Evolutionary conservation across 2,329 filamentous ascomycete species (phyloP), one percentile per base, ranked within the genome.

Genomic region (Ophiostoma quercus): DNA sequence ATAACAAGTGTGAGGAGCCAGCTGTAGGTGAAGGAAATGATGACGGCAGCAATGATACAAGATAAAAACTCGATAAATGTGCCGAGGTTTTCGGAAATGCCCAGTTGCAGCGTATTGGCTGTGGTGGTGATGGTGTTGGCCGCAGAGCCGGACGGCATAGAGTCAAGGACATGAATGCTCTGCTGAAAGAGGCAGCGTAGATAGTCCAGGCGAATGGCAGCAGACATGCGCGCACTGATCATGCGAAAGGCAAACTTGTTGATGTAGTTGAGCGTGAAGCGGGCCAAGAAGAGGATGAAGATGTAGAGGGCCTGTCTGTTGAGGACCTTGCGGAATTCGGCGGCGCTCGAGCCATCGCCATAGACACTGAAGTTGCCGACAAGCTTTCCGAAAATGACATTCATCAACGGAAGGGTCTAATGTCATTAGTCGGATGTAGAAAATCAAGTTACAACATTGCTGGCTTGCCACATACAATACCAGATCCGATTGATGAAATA

Each of bases 221-320:
- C 85, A 5, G 87, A 88, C 73, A 88, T 81, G 39, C 86, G 83
- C 70, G 88, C 85, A 32, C 86, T 86, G 71, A 88, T 86, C 77
- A 88, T 84, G 29, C 87, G 85, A 73, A 88, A 88, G 51, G 81
- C 80, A 74, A 88, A 86, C 83, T 79, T 79, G 75, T 75, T 76
- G 73, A 77, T 73, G 69, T 91, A 92, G 71, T 85, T 86, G 57
- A 91, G 79, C 22, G 80, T 75, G 73, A 91, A 88, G 66, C 89
- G 87, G 16, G 80, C 89, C 57, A 92, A 78, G 77, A 92, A 93
- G 7, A 93, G 80, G 69, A 87, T 87, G 69, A 92, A 84, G 74
- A 92, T 87, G 77, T 88, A 91, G 0, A 93, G 79, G 77, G 85
- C 78, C 71, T 84, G 79, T 66, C 74, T 78, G 73, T 86, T 81